These are phyloP conservation scores for Angophora floribunda DNA, from an alignment of 345 rosid genomes.

Conservation along the genomic window DNA sequence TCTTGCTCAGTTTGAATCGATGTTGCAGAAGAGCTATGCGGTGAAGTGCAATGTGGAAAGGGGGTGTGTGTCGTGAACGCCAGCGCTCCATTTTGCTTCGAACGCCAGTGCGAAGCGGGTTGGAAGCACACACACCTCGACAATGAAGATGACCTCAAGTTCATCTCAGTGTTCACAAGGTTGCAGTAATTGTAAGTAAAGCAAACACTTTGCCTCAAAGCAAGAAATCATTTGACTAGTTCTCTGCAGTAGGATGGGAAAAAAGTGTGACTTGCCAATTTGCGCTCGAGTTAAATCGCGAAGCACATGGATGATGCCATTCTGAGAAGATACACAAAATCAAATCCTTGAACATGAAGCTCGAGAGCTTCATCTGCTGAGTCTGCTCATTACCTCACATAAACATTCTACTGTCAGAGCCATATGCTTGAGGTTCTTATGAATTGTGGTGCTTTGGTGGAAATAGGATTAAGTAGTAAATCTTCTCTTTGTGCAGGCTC, in stretches of 20 bases:
- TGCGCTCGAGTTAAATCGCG: not conserved
- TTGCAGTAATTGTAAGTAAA: not conserved
- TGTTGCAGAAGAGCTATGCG: conserved; percentile 16
- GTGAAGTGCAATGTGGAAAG: conserved; percentile 39
- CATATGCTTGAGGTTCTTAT: not conserved
- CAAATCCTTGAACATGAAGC: not conserved
- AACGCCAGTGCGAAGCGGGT: no score
- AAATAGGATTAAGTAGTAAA: not conserved
- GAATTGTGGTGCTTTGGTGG: not conserved
- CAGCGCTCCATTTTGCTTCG: conserved; percentile 8
- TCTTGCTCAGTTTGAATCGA: not conserved
- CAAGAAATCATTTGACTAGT: not conserved
- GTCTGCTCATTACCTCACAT: not conserved
- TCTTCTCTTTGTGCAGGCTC: no score
- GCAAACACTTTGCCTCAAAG: not conserved
- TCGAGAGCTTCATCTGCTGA: fast-evolving
- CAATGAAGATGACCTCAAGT: not conserved
- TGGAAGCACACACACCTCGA: fast-evolving
- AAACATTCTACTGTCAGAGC: not conserved
- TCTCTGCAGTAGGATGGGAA: not conserved
- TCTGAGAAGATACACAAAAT: not conserved
- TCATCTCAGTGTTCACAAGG: not conserved
- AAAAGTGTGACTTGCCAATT: not conserved
- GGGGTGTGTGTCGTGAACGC: conserved; percentile 30
- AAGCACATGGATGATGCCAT: not conserved